A percentile compares a stretch with the other conserved stretches of the same genome.
These are phyloP conservation scores for Excoecaria agallocha DNA, from an alignment of 345 rosid species.

Conservation along the genomic window DNA sequence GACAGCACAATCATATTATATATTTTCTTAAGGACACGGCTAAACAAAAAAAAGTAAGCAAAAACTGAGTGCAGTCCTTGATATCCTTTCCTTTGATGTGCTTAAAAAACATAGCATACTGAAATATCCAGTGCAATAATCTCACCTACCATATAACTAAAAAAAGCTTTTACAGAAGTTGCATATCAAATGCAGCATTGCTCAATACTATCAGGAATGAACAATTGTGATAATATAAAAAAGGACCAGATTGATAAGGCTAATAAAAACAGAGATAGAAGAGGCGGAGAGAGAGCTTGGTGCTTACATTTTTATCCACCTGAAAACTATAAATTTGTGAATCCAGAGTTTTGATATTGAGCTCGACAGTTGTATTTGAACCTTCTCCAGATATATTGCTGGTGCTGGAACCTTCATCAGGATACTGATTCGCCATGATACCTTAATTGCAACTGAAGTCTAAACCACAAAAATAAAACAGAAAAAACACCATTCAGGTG, in stretches of 20 bases:
- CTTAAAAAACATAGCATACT: not conserved
- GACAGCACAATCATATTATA: constrained; percentile 12
- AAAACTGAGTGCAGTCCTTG: not conserved
- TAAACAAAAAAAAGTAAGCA: too few species aligned
- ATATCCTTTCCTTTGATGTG: not conserved
- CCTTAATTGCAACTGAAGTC: constrained; percentile 21
- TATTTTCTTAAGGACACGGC: not conserved
- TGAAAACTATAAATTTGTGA: constrained; percentile 64
- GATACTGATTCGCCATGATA: constrained; percentile 59
- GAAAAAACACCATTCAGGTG: not conserved
- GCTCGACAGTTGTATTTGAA: constrained; percentile 59
- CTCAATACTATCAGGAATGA: not conserved
- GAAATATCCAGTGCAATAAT: not conserved
- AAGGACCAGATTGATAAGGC: not conserved
- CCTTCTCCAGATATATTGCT: constrained; percentile 44
- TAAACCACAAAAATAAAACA: constrained; percentile 7
- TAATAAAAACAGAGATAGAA: not conserved
- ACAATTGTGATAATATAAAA: not conserved
- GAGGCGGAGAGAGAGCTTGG: not conserved
- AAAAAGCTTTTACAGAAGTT: not conserved
- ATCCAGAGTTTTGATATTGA: constrained; percentile 83
- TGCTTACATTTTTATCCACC: constrained; percentile 72
- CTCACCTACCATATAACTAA: not conserved
- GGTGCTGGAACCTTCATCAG: constrained; percentile 50
- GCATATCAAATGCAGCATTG: not conserved